These are phyloP conservation scores for Beauveria sp. DNA, from an alignment of 2,329 filamentous ascomycete species.

Conservation along the genomic window DNA sequence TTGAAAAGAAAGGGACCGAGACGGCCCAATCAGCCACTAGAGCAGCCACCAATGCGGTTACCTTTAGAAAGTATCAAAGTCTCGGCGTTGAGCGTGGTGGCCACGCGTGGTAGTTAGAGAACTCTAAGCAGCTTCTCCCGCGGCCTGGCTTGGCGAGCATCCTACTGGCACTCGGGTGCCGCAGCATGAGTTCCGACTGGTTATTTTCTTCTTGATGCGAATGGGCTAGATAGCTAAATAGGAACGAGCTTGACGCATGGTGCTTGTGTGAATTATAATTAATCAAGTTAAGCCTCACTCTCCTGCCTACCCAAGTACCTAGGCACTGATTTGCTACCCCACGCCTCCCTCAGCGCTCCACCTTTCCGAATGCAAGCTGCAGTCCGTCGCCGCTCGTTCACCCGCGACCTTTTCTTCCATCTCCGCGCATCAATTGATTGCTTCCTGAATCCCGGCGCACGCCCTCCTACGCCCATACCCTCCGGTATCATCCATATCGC, in stretches of 20 bases:
- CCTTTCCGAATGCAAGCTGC: not conserved
- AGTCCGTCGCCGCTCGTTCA: not conserved
- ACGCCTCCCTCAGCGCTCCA: constrained; percentile 4
- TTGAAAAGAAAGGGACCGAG: not conserved
- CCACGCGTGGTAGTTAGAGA: not conserved
- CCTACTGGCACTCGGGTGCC: not conserved
- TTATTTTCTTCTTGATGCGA: not conserved
- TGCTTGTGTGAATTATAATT: too few species aligned
- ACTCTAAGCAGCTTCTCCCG: too few species aligned
- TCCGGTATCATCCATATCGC: too few species aligned
- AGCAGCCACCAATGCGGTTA: not conserved
- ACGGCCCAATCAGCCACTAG: not conserved
- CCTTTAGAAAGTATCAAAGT: not conserved
- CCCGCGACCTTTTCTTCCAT: not conserved
- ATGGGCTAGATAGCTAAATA: too few species aligned
- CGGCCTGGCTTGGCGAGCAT: not conserved
- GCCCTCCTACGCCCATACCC: not conserved
- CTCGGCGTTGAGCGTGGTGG: not conserved
- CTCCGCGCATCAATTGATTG: constrained; percentile 9
- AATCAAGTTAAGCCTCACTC: not conserved
- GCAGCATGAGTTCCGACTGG: not conserved
- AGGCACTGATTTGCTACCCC: not conserved
- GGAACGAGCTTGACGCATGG: too few species aligned
- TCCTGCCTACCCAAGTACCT: not conserved
- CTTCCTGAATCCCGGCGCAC: not conserved